Conservation (phyloP, 2,329 filamentous ascomycete genomes). For the Emmonsiellopsis sp. region DNA sequence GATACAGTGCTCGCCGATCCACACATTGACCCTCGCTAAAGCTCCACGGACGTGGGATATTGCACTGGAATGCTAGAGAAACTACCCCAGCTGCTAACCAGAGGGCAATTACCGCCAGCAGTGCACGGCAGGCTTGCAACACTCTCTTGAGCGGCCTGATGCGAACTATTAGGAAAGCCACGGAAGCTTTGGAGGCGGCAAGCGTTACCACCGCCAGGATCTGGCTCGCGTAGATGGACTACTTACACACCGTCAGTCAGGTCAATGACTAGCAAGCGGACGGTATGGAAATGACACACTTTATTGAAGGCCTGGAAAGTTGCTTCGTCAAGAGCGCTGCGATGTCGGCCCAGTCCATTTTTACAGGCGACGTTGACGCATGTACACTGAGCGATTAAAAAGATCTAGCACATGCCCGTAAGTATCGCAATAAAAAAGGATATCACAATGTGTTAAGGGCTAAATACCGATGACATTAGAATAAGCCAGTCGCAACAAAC, state of each 20-base stretch:
- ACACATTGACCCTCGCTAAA: constrained; percentile 14
- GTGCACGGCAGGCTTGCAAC: constrained; percentile 11
- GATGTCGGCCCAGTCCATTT: constrained; percentile 14
- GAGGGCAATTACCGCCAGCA: constrained; percentile 9
- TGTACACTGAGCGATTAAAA: constrained; percentile 10
- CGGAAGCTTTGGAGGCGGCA: constrained; percentile 16
- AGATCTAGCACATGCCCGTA: background rate
- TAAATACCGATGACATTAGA: background rate
- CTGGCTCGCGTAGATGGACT: constrained; percentile 17
- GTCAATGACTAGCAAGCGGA: constrained; percentile 1
- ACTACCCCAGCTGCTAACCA: constrained; percentile 15
- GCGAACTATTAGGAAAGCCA: constrained; percentile 16
- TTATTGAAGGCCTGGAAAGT: constrained; percentile 14
- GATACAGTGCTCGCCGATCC: constrained; percentile 15
- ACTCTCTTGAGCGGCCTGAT: constrained; percentile 16
- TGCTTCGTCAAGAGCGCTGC: constrained; percentile 8
- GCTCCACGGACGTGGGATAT: constrained; percentile 14
- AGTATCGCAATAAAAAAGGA: too few relatives aligned
- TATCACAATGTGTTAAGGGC: background rate
- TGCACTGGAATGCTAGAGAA: constrained; percentile 16
- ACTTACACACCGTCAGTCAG: background rate
- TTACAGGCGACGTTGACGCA: constrained; percentile 13
- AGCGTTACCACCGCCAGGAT: constrained; percentile 13
- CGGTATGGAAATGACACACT: constrained; percentile 5
- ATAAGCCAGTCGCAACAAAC: constrained; percentile 10